Base-by-base conservation (phyloP, 2,329 filamentous ascomycete genomes). In the Xylaria sp. region DNA sequence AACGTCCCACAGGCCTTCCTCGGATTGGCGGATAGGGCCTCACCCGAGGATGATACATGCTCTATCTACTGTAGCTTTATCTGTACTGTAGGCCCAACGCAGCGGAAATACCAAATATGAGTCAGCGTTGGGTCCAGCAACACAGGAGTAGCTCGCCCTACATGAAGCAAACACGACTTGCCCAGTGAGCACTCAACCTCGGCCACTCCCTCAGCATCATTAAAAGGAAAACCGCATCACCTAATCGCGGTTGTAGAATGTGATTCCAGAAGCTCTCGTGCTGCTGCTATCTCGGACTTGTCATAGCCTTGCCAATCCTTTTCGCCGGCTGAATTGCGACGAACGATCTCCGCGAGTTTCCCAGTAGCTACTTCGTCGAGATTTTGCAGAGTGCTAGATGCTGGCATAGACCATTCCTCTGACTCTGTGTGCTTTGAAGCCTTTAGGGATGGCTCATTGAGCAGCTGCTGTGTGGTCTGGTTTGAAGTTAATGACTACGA, bases 281-380 rank as follows among this genome's bases (percentile, higher is more conserved):
- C 92, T 12, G 92, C 92, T 73, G 87, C 86, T 59, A 97, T 81
- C 77, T 97, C 93, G 2, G 86, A 85, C 75, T 87, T 83, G 66
- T 91, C 88, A 79, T 93, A 95, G 8, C 92, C 93, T 75, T 88
- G 85, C 90, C 92, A 94, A 19, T 87, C 86, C 70, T 84, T 84
- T 78, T 93, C 87, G 65, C 86, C 82, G 58, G 86, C 83, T 42
- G 84, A 81, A 76, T 87, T 84, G 69, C 86, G 86, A 68, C 91
- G 86, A 69, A 94, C 88, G 73, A 96, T 94, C 77, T 95, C 92
- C 0, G 87, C 86, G 14, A 97, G 85, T 79, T 93, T 94, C 65
- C 85, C 83, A 0, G 92, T 95, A 24, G 93, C 92, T 66, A 87
- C 79, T 77, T 92, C 87, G 72, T 93, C 91, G 57, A 97, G 84